Base-by-base conservation (phyloP, 345 rosid species). In the Eutrema heterophyllum region DNA sequence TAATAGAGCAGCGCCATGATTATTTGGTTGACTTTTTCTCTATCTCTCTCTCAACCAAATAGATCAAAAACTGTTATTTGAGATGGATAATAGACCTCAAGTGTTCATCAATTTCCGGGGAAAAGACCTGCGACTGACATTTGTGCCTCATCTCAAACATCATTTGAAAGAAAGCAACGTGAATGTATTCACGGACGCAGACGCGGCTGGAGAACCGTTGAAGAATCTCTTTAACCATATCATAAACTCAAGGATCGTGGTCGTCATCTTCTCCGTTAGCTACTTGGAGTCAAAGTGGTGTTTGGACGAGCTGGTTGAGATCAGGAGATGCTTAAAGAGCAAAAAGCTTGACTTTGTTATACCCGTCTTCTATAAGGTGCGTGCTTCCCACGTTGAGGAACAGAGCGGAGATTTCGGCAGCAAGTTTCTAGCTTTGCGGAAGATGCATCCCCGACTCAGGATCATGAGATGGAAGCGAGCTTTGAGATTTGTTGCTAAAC, bases 171-270 rank as follows among this genome's bases (percentile, higher is more conserved):
- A 48, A 12, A 54, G 21, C 32, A 71, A 71, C 0, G 59, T 50
- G 67, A 71, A 71, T 50, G 75, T 60, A 32, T 71, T 60, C 75
- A 71, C 68, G 7, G 75, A 71, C 68, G 51, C 26, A 1, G 26
- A 71, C 12, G 10, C 35, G 3, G 1, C 7, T 15, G 67, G 68
- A 38, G 50, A 59, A 15, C 59, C 1, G 49, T 6, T 71, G 1
- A 0, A 59, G 30, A 70, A 59, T n/a, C 38, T 70, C 50, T 60
- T 49, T 4, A 3, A 6, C 2, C 40, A 71, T 11, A 71, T 71
- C 41, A 6, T 1, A n/a, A 12, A 39, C 0, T 71, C 75, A 29
- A 18, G 18, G 41, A 71, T 71, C 41, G 68, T 32, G 4, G 49
- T 71, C 45, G 75, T 71, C 18, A 36, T 71, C 33, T 60, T 71